phyloP scores from a whole-genome alignment of 345 rosid species.

The Eucalyptus pauciflora region DNA sequence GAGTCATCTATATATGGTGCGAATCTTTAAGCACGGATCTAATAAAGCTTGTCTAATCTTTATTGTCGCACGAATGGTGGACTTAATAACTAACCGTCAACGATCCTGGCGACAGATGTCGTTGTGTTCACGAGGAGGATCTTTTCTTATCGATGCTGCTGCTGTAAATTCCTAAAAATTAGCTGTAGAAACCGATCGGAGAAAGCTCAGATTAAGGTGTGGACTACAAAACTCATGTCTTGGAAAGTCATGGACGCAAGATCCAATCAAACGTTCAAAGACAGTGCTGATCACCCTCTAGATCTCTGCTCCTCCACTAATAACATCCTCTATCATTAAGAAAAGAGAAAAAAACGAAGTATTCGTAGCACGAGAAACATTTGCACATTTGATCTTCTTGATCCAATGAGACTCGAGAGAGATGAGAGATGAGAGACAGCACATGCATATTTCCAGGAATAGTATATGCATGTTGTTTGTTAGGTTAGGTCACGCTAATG shows the following conservation, averaged over 20 bases:
- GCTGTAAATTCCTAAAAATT: not conserved
- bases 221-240: not conserved
- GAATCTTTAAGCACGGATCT: not conserved
- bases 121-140: not conserved
- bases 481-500: slow-evolving; percentile 19
- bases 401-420: not conserved
- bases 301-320: not conserved
- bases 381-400: not conserved
- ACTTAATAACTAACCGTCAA: not conserved
- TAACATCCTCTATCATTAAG: not conserved
- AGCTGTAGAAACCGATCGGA: not conserved
- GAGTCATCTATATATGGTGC: not conserved
- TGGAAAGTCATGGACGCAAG: not conserved
- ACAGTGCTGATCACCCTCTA: not conserved
- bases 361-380: not conserved
- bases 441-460: not conserved
- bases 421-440: not conserved
- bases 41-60: not conserved
- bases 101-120: not conserved
- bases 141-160: not conserved
- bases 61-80: not conserved
- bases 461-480: not conserved
- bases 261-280: not conserved
- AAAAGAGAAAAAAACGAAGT: not conserved
- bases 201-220: not conserved